Conservation (phyloP, 2,329 filamentous ascomycete genomes). For the Cercospora sp. region DNA sequence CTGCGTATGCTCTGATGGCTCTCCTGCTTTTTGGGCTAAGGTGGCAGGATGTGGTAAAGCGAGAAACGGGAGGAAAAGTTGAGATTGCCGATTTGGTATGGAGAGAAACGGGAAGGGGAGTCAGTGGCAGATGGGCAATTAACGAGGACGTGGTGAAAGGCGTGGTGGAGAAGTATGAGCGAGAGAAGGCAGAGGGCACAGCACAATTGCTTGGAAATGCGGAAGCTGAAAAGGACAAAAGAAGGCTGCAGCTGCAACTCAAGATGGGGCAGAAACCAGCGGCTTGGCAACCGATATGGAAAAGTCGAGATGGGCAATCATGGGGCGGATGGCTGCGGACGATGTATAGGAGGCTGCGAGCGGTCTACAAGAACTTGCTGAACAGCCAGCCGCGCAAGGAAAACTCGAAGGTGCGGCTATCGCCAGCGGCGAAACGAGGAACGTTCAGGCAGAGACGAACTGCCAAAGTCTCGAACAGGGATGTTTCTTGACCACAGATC, state of each 20-base stretch:
- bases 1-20: conserved; percentile 15
- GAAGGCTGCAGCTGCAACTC: neutral
- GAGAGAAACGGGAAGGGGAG: neutral
- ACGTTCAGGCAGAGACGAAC: neutral
- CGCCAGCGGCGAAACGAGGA: neutral
- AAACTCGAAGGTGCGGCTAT: neutral
- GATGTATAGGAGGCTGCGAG: neutral
- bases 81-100: neutral
- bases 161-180: neutral
- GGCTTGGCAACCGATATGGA: neutral
- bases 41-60: neutral
- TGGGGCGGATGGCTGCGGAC: neutral
- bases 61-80: neutral
- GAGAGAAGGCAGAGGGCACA: neutral
- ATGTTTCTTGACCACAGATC: neutral
- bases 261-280: neutral
- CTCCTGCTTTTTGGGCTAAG: conserved; percentile 10
- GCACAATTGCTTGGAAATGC: neutral
- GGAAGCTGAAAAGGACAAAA: neutral
- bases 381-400: neutral
- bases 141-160: neutral
- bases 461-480: neutral
- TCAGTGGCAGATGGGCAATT: neutral
- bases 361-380: neutral
- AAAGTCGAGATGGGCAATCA: neutral